Evolutionary conservation across 73 alveolate species (phyloP), one percentile per base, ranked within the genome.

Genomic region (Paramecium bursaria): DNA sequence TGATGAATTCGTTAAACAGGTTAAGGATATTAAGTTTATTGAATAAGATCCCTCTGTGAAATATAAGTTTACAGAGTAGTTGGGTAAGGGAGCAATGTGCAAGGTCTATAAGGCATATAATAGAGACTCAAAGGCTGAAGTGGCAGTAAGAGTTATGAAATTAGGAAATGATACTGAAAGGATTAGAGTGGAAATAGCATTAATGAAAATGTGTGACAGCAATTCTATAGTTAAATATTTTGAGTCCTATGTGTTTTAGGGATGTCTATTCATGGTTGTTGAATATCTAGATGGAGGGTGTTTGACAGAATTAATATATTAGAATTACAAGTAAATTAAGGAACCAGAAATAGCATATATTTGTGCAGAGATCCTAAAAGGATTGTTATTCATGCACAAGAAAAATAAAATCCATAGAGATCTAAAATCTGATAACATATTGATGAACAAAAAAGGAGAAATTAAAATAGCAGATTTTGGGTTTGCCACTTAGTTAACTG

Each of bases 121-220:
- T 31, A 79, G 89, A 42, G 54, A 19, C 29, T 53, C 89, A 0
- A 79, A 54, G 31, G 82, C 51, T 6, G 89, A 79, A 79, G 75
- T 33, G 10, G 89, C 89, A 22, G 89, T 79, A 17, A 79, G 89
- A 79, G 89, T 79, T 10, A 79, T 79, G 89, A 79, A 79, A 53
- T 6, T 79, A 35, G 80, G 80, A 13, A 73, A 54, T 22, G 89
- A 79, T 31, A 79, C 54, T 48, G 19, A 53, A 7, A 52, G 76
- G 42, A 52, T 79, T 17, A 79, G 54, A 79, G 57, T 79, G 4
- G 89, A 79, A 54, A 79, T 79, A 73, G 89, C 89, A 2, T 42
- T 79, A 9, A 79, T 79, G 89, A 79, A 55, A 53, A 79, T 79
- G 51, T 79, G 89, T 54, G 54, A 54, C 51, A 61, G 46, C 46